A percentile compares a stretch with the other conserved stretches of the same genome.
These are phyloP conservation scores for Globisporangium acanthophoron DNA, from an alignment of 352 stramenopile species.

Conservation along the genomic window DNA sequence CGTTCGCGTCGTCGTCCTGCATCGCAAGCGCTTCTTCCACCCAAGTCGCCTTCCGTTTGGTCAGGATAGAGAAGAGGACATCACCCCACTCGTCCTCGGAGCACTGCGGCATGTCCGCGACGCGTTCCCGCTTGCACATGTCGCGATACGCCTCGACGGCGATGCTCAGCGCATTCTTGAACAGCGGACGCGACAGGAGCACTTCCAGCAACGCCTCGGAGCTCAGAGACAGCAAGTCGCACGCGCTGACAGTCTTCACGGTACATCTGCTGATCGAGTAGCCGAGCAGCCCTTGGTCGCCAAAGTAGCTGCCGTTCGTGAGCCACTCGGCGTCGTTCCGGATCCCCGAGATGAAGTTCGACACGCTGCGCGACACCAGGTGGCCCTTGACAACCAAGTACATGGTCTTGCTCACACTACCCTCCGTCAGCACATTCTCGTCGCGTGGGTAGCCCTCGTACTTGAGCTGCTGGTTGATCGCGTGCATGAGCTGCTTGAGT, in stretches of 20 bases:
- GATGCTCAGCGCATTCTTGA: slow-evolving; percentile 31
- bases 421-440: slow-evolving; percentile 55
- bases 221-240: slow-evolving; percentile 15
- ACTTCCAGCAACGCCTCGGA: slow-evolving; percentile 21
- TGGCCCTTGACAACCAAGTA: slow-evolving; percentile 61
- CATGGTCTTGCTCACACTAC: slow-evolving; percentile 57
- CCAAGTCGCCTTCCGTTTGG: slow-evolving; percentile 27
- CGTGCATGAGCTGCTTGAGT: slow-evolving; percentile 14
- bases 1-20: slow-evolving; percentile 7
- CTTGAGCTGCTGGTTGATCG: slow-evolving; percentile 24
- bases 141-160: slow-evolving; percentile 46
- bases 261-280: slow-evolving; percentile 29
- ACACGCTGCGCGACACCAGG: slow-evolving; percentile 18
- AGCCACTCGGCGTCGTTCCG: slow-evolving; percentile 9
- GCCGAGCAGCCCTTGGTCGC: slow-evolving; percentile 46
- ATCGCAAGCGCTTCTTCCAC: slow-evolving; percentile 14
- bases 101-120: background rate
- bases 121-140: slow-evolving; percentile 14
- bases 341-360: background rate
- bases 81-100: slow-evolving; percentile 38
- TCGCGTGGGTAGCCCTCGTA: slow-evolving; percentile 61
- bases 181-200: slow-evolving; percentile 28
- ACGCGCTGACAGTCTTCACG: slow-evolving; percentile 12
- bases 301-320: slow-evolving; percentile 44
- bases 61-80: slow-evolving; percentile 30